These are phyloP conservation scores for Dryas alaskensis DNA, from an alignment of 306 rosid genomes.

Conservation along the genomic window DNA sequence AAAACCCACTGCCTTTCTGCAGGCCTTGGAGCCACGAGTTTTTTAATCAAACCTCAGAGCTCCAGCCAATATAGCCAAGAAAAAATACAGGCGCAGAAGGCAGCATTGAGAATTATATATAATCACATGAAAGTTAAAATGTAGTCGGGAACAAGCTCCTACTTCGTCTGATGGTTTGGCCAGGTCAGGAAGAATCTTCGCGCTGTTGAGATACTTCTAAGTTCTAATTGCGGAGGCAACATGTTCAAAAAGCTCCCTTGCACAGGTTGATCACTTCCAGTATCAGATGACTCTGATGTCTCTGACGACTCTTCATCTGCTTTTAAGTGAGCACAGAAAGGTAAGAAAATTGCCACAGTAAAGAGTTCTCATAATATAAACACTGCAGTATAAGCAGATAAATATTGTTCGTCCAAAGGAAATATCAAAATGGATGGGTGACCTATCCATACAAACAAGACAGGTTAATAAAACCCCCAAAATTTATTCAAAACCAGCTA, in stretches of 20 bases:
- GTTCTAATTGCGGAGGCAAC: conserved; percentile 60
- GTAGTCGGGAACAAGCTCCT: no score
- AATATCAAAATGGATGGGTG: background rate
- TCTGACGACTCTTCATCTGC: conserved; percentile 61
- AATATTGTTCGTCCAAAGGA: background rate
- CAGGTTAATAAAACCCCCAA: background rate
- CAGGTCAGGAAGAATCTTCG: conserved; percentile 35
- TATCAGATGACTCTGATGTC: conserved; percentile 42
- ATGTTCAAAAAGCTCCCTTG: conserved; percentile 77
- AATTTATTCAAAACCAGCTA: background rate
- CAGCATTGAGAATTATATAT: conserved; percentile 26
- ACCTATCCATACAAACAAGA: background rate
- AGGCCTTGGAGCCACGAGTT: conserved; percentile 18
- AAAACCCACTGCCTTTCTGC: conserved; percentile 27
- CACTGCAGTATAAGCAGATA: no score
- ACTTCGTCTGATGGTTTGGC: no score
- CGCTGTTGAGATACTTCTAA: conserved; percentile 26
- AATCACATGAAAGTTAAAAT: conserved; percentile 14
- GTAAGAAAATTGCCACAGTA: conserved; percentile 15
- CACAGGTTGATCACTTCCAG: conserved; percentile 25
- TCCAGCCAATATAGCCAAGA: conserved; percentile 24
- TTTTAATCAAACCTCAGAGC: conserved; percentile 17
- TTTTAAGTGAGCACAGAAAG: conserved; percentile 22
- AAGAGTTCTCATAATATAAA: no score
- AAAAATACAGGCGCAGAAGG: conserved; percentile 24